Evolutionary conservation across 805 yeast species (phyloP), one percentile per base, ranked within the genome.

Genomic region (Myxozyma melibiosi): DNA sequence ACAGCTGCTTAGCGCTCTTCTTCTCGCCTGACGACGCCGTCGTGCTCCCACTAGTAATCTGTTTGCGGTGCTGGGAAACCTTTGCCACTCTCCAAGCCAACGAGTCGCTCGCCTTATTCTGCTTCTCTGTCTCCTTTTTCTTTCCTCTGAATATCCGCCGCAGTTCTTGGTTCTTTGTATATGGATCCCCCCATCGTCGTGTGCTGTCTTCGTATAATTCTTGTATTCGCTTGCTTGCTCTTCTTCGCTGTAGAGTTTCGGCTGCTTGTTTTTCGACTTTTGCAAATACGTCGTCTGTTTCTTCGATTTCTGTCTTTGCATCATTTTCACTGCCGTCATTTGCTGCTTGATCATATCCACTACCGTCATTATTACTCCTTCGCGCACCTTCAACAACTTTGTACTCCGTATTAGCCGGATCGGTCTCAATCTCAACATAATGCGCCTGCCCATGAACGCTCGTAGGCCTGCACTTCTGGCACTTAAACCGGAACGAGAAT

Each of bases 381-480:
- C 58, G 46, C 9, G 67, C 71, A 7, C 71, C 71, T 11, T 47
- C 51, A 2, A 45, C 43, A 13, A 68, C 58, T n/a, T 34, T 57
- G 40, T 70, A 70, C 18, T 49, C 51, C 2, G 71, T 63, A 27
- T 66, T 70, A 51, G 66, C 48, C 8, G 74, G 74, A 61, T 71
- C 73, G 5, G 74, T 71, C 24, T 62, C 55, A 22, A 71, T 68
- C 30, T 58, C 68, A 22, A 70, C 53, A 7, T 18, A 25, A 31
- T 66, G 61, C 13, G 24, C 43, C 20, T 33, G 38, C 16, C 46
- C 35, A 8, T 41, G 45, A n/a, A 42, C 30, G 2, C 34, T 20
- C 6, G 39, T 51, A 11, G 55, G 51, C 39, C 41, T 40, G 50
- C 74, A 71, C 13, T 57, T 45, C 5, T 59, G 66, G 39, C 73